Conservation (phyloP, 129 eudicot genomes). For the Daucus carota region DH1_v3.0 NC_030384.2:34779501-34780000, state of each 20-base stretch:
- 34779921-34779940: neutral
- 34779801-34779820: slow-evolving; percentile 4
- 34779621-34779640: slow-evolving; percentile 3
- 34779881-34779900: neutral
- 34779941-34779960: neutral
- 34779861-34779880: neutral
- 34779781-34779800: slow-evolving; percentile 42
- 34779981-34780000: neutral
- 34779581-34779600: slow-evolving; percentile 87
- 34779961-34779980: neutral
- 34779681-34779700: neutral
- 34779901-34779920: neutral
- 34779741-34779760: slow-evolving; percentile 83
- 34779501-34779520: slow-evolving; percentile 99
- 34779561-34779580: slow-evolving; percentile 94
- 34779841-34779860: neutral
- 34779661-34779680: slow-evolving; percentile 3
- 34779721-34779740: slow-evolving; percentile 68
- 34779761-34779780: slow-evolving; percentile 84
- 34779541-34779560: slow-evolving; percentile 77
- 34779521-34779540: slow-evolving; percentile 76
- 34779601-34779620: slow-evolving; percentile 41
- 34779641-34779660: neutral
- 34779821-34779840: neutral
- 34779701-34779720: slow-evolving; percentile 45